Conservation (phyloP, 139 green algal species). For the Closterium sp. region DNA sequence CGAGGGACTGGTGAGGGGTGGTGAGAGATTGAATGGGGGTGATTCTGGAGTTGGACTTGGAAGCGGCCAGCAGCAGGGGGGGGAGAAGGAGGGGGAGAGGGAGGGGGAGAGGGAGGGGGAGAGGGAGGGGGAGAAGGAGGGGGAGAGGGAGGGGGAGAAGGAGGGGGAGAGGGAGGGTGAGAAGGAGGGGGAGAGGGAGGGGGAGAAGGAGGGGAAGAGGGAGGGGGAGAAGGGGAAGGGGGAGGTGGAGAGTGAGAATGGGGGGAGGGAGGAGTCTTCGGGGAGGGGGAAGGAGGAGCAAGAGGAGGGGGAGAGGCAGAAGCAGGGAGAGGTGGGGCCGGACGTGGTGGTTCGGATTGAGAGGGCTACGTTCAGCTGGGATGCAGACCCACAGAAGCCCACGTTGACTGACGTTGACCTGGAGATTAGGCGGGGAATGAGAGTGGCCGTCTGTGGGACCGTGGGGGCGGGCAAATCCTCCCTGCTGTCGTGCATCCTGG, state of each 20-base stretch:
- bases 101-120: too few species aligned
- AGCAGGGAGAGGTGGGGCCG: too few species aligned
- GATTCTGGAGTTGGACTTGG: not conserved
- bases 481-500: not conserved
- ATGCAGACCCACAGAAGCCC: not conserved
- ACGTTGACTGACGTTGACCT: conserved; percentile 16
- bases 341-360: conserved; percentile 9
- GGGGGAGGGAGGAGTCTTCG: too few species aligned
- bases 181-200: too few species aligned
- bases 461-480: conserved; percentile 45
- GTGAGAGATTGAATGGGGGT: not conserved
- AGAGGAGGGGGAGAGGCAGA: too few species aligned
- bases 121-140: not conserved
- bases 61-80: not conserved
- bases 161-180: not conserved
- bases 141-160: not conserved
- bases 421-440: conserved; percentile 12
- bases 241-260: too few species aligned
- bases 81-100: not conserved
- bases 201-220: too few species aligned
- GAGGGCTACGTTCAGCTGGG: conserved; percentile 19
- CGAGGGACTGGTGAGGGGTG: not conserved
- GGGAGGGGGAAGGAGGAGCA: too few species aligned
- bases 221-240: too few species aligned
- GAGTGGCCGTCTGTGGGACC: conserved; percentile 71